These are phyloP conservation scores for Neopestalotiopsis sp. DNA, from an alignment of 2,329 filamentous ascomycete species.

Conservation along the genomic window DNA sequence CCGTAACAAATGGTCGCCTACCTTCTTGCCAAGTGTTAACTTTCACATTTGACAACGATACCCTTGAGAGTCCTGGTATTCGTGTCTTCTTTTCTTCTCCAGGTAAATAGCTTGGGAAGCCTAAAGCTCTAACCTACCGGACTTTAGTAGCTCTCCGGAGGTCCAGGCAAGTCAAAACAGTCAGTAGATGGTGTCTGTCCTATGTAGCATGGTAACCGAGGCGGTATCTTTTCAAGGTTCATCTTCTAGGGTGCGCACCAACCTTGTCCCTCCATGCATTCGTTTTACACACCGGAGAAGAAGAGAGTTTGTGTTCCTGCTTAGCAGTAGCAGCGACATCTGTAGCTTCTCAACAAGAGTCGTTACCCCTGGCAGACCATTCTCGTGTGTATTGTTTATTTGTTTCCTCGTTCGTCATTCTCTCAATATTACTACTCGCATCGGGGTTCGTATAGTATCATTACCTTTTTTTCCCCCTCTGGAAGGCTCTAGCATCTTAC, in stretches of 20 bases:
- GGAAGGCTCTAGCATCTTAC: background rate
- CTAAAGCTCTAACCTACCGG: no score
- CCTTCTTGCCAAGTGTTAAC: no score
- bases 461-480: background rate
- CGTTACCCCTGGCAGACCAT: background rate
- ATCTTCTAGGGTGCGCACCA: background rate
- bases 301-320: constrained; percentile 2
- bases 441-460: background rate
- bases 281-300: background rate
- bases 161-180: no score
- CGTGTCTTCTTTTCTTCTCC: no score
- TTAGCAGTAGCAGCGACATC: background rate
- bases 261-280: constrained; percentile 2
- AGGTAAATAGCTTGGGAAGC: no score
- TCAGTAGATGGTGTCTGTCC: no score
- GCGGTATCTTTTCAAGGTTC: background rate
- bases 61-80: no score
- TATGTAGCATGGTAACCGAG: background rate
- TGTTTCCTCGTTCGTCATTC: background rate
- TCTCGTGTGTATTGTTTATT: background rate
- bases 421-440: no score
- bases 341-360: background rate
- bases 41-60: no score
- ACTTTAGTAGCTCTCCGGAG: no score
- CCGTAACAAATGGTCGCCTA: no score